These are phyloP conservation scores for Aspergillus sp. DNA, from an alignment of 2,329 filamentous ascomycete genomes.

Conservation along the genomic window DNA sequence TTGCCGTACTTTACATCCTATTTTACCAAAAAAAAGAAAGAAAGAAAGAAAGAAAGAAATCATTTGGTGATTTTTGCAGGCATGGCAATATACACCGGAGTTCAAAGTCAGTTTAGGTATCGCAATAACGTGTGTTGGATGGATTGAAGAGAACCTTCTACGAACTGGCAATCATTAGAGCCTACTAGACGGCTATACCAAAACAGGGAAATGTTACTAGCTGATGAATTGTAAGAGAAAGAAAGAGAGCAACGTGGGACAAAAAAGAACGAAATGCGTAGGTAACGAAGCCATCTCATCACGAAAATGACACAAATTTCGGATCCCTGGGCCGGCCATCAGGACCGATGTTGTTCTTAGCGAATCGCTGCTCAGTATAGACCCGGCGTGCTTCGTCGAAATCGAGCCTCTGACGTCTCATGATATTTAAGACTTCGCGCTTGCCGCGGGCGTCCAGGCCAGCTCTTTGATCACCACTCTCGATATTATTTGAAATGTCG, in stretches of 20 bases:
- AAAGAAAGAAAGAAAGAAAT: too few species aligned
- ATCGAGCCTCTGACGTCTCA: conserved; percentile 77
- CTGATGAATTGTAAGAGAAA: neutral
- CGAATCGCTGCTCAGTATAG: conserved; percentile 83
- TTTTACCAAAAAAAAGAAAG: neutral
- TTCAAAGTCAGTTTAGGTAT: neutral
- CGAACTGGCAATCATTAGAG: neutral
- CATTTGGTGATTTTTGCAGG: too few species aligned
- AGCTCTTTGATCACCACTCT: conserved; percentile 71
- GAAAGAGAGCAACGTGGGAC: neutral
- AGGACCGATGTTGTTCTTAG: conserved; percentile 80
- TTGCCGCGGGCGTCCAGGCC: conserved; percentile 82
- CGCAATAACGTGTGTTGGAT: neutral
- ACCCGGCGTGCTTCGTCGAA: conserved; percentile 90
- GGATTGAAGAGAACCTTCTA: neutral
- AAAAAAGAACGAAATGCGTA: conserved; percentile 6
- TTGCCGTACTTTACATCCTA: neutral
- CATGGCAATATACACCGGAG: too few species aligned
- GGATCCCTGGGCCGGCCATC: conserved; percentile 88
- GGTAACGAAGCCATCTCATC: conserved; percentile 23
- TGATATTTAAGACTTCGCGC: conserved; percentile 79
- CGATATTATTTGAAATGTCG: conserved; percentile 77
- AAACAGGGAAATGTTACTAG: neutral
- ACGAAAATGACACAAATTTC: conserved; percentile 93
- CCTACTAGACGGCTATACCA: neutral